phyloP scores from a whole-genome alignment of 2,329 filamentous ascomycete species.

The Colletotrichum sp. region DNA sequence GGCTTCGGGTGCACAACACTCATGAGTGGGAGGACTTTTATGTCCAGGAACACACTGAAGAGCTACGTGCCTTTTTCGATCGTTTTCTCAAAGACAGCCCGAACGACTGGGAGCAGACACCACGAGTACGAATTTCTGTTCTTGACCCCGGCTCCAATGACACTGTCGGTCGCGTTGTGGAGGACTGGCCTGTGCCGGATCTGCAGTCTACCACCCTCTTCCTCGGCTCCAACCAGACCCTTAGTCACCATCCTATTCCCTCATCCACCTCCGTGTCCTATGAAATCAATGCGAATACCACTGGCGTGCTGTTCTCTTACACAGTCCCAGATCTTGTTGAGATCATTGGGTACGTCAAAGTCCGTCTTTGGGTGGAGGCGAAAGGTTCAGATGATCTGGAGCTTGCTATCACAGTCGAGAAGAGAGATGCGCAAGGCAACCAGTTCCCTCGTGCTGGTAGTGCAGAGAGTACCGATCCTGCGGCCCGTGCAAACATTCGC shows the following conservation, averaged over 20 bases:
- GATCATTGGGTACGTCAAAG: background rate
- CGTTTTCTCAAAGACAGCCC: slow-evolving; percentile 43
- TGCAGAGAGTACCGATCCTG: background rate
- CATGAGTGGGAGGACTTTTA: background rate
- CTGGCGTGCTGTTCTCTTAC: background rate
- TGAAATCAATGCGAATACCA: background rate
- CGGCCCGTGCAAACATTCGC: background rate
- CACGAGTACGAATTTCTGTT: slow-evolving; percentile 38
- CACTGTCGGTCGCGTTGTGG: background rate
- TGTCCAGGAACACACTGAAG: background rate
- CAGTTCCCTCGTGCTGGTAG: background rate
- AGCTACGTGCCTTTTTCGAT: slow-evolving; percentile 32
- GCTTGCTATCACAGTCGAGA: background rate
- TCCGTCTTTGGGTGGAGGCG: background rate
- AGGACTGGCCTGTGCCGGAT: background rate
- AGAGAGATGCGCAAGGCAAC: accelerated
- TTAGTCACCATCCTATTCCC: background rate
- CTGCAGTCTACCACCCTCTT: background rate
- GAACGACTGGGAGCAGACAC: slow-evolving; percentile 52
- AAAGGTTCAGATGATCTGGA: background rate
- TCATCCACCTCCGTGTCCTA: background rate
- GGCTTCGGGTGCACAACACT: background rate
- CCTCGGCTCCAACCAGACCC: background rate
- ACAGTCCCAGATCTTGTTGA: background rate
- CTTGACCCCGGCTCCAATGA: background rate